phyloP scores from a whole-genome alignment of 345 rosid species.

The Arabidopsis suecica region DNA sequence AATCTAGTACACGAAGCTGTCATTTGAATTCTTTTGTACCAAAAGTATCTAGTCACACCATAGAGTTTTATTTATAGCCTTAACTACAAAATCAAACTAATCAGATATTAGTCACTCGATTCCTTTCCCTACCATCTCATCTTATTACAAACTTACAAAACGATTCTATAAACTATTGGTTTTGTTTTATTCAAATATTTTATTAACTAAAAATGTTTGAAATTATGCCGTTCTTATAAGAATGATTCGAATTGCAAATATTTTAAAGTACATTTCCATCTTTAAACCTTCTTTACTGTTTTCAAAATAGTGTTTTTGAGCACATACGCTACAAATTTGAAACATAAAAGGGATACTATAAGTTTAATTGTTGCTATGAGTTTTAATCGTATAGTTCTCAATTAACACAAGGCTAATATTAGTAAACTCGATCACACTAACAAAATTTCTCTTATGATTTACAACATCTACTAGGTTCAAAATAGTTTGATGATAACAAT shows the following conservation, averaged over 20 bases:
- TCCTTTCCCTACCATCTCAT: conserved; percentile 18
- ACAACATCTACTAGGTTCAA: conserved; percentile 39
- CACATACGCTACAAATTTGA: neutral
- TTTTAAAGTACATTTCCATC: neutral
- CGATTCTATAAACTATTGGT: neutral
- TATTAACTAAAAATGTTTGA: neutral
- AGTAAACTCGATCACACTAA: neutral
- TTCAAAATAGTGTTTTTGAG: neutral
- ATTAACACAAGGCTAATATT: neutral
- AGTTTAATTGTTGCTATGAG: neutral
- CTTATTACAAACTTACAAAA: neutral
- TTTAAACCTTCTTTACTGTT: neutral
- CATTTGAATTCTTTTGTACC: conserved; percentile 20
- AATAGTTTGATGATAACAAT: conserved; percentile 2
- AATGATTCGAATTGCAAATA: neutral
- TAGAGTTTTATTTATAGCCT: conserved; percentile 7
- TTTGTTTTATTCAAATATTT: neutral
- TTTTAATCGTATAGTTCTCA: neutral
- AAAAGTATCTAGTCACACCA: conserved; percentile 18
- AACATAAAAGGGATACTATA: neutral
- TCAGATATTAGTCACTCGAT: conserved; percentile 24
- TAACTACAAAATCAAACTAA: conserved; percentile 2
- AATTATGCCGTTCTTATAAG: neutral
- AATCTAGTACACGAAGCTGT: conserved; percentile 27
- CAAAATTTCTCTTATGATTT: conserved; percentile 58